Evolutionary conservation across 345 rosid genomes (phyloP).

Genomic region (Citrus cavaleriei): DNA sequence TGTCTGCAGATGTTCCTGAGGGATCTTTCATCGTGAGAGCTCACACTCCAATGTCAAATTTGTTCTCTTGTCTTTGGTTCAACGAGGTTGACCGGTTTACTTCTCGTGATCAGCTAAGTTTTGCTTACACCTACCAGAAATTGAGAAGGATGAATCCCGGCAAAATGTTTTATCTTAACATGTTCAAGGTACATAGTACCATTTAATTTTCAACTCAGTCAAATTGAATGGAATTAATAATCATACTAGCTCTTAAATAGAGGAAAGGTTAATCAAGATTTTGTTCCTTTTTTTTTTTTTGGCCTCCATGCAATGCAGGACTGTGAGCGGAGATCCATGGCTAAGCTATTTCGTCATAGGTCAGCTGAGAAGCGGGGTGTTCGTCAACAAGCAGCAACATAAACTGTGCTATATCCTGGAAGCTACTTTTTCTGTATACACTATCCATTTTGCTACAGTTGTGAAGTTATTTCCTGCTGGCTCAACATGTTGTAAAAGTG

Average conservation of each 20-base stretch:
- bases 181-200: constrained; percentile 74
- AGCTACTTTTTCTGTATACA: background rate
- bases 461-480: background rate
- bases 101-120: constrained; percentile 97
- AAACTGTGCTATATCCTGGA: constrained; percentile 11
- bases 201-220: background rate
- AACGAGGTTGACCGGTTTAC: constrained; percentile 96
- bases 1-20: constrained; percentile 87
- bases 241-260: background rate
- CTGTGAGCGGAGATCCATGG: constrained; percentile 86
- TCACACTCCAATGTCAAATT: constrained; percentile 95
- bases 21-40: constrained; percentile 93
- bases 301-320: constrained; percentile 48
- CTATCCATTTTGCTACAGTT: background rate
- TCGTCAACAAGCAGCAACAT: constrained; percentile 34
- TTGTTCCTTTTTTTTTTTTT: background rate
- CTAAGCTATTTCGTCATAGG: constrained; percentile 83
- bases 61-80: constrained; percentile 98
- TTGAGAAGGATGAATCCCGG: constrained; percentile 72
- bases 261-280: background rate
- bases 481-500: background rate
- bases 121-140: constrained; percentile 82
- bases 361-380: constrained; percentile 60
- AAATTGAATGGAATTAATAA: background rate
- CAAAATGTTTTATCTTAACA: constrained; percentile 77